Conservation (phyloP, 805 yeast genomes). For the Wickerhamomyces mucosus region DNA sequence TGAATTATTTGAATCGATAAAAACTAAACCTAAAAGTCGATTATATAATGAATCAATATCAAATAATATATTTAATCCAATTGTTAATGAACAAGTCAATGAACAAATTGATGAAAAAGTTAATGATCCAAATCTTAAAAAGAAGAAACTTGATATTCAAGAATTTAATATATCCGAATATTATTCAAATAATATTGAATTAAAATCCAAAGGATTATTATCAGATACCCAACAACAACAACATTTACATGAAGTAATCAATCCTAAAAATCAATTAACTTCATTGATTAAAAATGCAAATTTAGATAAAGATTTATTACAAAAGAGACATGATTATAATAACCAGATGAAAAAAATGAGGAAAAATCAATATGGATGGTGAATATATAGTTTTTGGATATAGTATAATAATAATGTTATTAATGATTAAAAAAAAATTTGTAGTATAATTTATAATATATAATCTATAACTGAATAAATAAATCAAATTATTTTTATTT, state of each 20-base stretch:
- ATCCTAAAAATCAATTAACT: constrained; percentile 18
- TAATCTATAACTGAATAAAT: no score
- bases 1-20: no score
- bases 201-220: constrained; percentile 14
- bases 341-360: constrained; percentile 16
- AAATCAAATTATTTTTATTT: no score
- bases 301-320: constrained; percentile 14
- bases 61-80: no score
- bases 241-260: constrained; percentile 13
- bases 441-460: no score
- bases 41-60: no score
- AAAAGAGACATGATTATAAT: constrained; percentile 16
- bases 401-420: no score
- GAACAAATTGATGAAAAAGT: no score
- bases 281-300: constrained; percentile 20
- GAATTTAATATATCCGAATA: constrained; percentile 16
- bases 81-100: no score
- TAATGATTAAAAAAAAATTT: no score
- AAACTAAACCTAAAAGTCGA: no score
- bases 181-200: constrained; percentile 14
- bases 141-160: constrained; percentile 5
- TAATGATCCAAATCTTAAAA: neutral
- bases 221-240: constrained; percentile 17
- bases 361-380: constrained; percentile 18
- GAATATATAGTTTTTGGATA: constrained; percentile 1